Base-by-base conservation (phyloP, 805 yeast genomes). In the Priceomyces carsonii region DNA sequence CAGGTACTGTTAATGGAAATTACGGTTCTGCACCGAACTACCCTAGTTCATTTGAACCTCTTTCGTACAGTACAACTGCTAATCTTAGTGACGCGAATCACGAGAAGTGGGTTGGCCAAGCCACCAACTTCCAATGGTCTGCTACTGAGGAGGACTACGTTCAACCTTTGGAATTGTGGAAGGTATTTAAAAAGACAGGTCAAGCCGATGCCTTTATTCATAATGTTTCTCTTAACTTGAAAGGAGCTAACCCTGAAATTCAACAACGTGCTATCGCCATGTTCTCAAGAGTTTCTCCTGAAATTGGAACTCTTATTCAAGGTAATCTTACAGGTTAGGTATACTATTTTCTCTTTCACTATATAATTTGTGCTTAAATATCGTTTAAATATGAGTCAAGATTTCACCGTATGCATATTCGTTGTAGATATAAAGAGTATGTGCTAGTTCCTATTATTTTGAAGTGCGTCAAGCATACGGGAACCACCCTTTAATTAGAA, bases 101-200 rank as follows among this genome's bases (percentile, higher is more conserved):
- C 34, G 57, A 52, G 39, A 51, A 48, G 20, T 52, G 57, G 57
- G 40, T 34, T 12, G 57, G 57, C 18, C 47, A 54, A 25, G 57
- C 57, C 8, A 45, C 51, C 24, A 51, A 53, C 18, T 52, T 47
- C 49, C 55, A 50, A 40, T 52, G 57, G 57, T 47, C 47, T 40
- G 50, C 47, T 29, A 50, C 53, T 17, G 51, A 45, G 18, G 42
- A 40, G 20, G 57, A 52, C 31, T 52, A 44, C 40, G 45, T 35
- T 39, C 57, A 52, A 39, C 48, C 57, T 21, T 26, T 44, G 18
- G 50, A 37, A 16, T 47, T 52, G 46, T 52, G 45, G 46, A 36
- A 48, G 30, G 48, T 45, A 8, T 49, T 52, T 47, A 51, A 39
- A 16, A 38, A 38, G 19, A 44, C 44, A 40, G 39, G 42, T 42